These are phyloP conservation scores for Funneliformis mosseae DNA, from an alignment of 192 early-diverging fungal species.

Conservation along the genomic window DNA sequence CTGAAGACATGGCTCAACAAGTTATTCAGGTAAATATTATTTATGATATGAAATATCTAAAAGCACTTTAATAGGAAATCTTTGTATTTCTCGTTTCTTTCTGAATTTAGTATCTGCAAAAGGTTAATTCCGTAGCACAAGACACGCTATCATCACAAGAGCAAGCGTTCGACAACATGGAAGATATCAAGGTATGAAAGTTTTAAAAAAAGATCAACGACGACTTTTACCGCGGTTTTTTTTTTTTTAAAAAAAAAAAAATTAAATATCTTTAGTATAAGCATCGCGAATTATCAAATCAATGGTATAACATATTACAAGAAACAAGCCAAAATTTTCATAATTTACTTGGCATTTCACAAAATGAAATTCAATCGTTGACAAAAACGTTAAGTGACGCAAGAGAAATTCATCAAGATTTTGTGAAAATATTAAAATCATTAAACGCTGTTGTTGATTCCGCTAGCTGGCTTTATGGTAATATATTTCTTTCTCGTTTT, in stretches of 20 bases:
- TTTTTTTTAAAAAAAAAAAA: neutral
- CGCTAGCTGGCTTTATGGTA: conserved; percentile 8
- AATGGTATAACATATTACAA: neutral
- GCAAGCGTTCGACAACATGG: neutral
- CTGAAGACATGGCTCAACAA: no score
- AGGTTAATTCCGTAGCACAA: neutral
- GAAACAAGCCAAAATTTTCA: conserved; percentile 17
- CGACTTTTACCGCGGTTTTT: neutral
- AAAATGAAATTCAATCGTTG: conserved; percentile 13
- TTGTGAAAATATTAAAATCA: conserved; percentile 16
- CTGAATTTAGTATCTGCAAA: neutral
- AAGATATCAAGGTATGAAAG: neutral
- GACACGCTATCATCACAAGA: neutral
- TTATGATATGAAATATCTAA: neutral
- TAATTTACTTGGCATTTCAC: neutral
- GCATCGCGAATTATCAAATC: neutral
- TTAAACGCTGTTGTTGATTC: neutral
- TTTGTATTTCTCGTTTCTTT: neutral
- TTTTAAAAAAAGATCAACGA: neutral
- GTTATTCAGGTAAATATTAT: no score
- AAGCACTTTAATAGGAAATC: neutral
- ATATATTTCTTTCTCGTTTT: neutral
- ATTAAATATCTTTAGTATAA: neutral
- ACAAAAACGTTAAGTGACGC: conserved; percentile 1
- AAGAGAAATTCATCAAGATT: conserved; percentile 3